Evolutionary conservation across 2,329 filamentous ascomycete species (phyloP).

Genomic region (Aspergillus sp.): DNA sequence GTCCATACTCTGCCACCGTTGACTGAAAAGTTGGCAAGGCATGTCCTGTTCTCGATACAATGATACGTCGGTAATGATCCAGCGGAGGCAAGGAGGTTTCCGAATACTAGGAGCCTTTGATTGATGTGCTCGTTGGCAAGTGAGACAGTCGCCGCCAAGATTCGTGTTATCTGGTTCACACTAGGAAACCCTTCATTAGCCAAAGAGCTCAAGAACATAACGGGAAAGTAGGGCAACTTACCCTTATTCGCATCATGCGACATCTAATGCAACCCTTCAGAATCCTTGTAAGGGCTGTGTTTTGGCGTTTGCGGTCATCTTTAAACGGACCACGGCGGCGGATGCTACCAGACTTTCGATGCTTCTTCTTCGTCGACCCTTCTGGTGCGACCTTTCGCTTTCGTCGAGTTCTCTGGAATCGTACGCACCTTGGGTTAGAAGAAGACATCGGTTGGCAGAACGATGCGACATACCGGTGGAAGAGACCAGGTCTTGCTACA

Average conservation of each 20-base stretch:
- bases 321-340: conserved; percentile 15
- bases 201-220: not conserved
- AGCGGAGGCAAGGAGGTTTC: conserved; percentile 10
- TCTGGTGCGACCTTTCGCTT: conserved; percentile 4
- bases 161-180: conserved; percentile 10
- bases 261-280: conserved; percentile 12
- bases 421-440: not conserved
- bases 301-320: conserved; percentile 10
- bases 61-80: conserved; percentile 13
- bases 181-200: conserved; percentile 3
- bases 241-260: conserved; percentile 14
- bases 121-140: conserved; percentile 11
- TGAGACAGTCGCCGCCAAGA: conserved; percentile 7
- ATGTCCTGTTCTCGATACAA: conserved; percentile 13
- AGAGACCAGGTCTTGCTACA: conserved; percentile 13
- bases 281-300: conserved; percentile 13
- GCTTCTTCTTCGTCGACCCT: conserved; percentile 5
- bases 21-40: conserved; percentile 13
- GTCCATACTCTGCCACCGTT: conserved; percentile 13
- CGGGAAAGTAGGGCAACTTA: not conserved
- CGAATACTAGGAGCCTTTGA: conserved; percentile 6
- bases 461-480: conserved; percentile 11
- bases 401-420: conserved; percentile 7
- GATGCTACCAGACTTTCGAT: conserved; percentile 1
- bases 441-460: not conserved